Conservation (phyloP, 306 rosid genomes). For the peach (Prunus persica) region DNA sequence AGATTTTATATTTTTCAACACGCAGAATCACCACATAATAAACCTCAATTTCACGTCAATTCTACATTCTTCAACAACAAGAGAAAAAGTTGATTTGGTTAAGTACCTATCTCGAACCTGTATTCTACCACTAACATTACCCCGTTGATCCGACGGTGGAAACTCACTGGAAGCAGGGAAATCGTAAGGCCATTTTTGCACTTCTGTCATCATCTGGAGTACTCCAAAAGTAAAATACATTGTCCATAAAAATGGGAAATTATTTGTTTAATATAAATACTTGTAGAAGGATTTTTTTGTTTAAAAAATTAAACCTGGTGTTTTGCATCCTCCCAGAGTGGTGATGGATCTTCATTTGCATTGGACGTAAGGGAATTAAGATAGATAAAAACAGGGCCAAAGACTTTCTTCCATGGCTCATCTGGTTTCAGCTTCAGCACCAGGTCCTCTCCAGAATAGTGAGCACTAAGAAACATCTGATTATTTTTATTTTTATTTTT, state of each 20-base stretch:
- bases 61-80: no score
- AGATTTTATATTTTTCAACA: no score
- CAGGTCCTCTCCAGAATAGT: conserved; percentile 40
- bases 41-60: no score
- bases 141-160: conserved; percentile 29
- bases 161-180: conserved; percentile 39
- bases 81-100: no score
- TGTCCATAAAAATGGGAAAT: no score
- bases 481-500: no score
- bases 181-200: conserved; percentile 40
- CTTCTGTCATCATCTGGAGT: conserved; percentile 31
- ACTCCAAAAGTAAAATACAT: neutral
- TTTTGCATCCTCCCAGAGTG: conserved; percentile 48
- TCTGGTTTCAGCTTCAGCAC: conserved; percentile 33
- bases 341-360: conserved; percentile 19
- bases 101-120: conserved; percentile 33
- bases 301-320: conserved; percentile 15
- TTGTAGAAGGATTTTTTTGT: neutral
- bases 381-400: conserved; percentile 43
- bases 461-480: conserved; percentile 52
- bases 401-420: conserved; percentile 50
- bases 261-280: no score
- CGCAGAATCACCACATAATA: no score
- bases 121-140: conserved; percentile 29
- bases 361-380: conserved; percentile 18